These are phyloP conservation scores for Rubia tinctorum DNA, from an alignment of 305 asterid genomes.

Conservation along the genomic window DNA sequence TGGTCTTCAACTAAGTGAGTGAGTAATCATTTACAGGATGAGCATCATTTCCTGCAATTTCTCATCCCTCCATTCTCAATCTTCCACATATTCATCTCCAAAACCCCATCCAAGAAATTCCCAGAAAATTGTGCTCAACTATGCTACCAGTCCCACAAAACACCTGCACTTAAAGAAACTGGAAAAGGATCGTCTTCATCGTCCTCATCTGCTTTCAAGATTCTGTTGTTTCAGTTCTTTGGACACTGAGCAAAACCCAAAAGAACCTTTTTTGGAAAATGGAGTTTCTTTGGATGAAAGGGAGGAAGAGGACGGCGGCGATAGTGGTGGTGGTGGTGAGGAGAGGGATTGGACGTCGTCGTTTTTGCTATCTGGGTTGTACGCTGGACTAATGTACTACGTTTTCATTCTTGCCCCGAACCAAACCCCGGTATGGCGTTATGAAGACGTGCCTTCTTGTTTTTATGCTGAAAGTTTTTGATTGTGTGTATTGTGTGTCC, in stretches of 20 bases:
- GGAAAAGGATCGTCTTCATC: background rate
- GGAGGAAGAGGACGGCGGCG: slow-evolving; percentile 19
- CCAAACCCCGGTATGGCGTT: slow-evolving; percentile 72
- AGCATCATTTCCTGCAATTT: slow-evolving; percentile 17
- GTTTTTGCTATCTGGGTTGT: slow-evolving; percentile 63
- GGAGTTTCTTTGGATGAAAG: slow-evolving; percentile 17
- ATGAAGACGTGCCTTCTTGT: background rate
- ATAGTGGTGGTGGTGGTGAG: slow-evolving; percentile 41
- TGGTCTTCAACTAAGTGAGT: too few species aligned
- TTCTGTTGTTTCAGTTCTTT: slow-evolving; percentile 34
- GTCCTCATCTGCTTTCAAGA: background rate
- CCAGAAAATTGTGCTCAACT: background rate
- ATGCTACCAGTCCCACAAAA: background rate
- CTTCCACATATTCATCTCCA: slow-evolving; percentile 8
- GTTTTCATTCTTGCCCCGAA: slow-evolving; percentile 72
- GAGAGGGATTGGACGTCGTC: slow-evolving; percentile 93
- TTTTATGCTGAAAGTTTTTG: background rate
- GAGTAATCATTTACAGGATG: background rate
- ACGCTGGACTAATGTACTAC: slow-evolving; percentile 82
- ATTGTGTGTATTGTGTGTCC: too few species aligned
- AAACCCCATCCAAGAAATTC: slow-evolving; percentile 7
- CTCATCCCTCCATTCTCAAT: slow-evolving; percentile 9
- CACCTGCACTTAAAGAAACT: background rate
- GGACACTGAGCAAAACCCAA: slow-evolving; percentile 36
- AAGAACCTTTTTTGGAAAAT: slow-evolving; percentile 32